Evolutionary conservation across 2,329 filamentous ascomycete genomes (phyloP).

Genomic region (Claviceps sp.): DNA sequence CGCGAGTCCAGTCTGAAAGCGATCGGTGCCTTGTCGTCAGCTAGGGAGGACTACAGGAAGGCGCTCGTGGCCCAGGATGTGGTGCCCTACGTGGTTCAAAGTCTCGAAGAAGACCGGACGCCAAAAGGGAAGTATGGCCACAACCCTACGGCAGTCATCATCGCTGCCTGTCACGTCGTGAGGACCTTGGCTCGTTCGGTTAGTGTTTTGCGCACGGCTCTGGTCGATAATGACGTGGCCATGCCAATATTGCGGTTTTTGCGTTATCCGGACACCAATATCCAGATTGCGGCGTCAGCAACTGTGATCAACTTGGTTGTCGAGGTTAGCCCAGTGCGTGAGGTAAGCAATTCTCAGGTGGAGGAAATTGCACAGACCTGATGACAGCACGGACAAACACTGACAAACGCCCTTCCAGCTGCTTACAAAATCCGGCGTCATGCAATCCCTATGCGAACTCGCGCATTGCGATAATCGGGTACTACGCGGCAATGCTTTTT

Average conservation of each 20-base stretch:
- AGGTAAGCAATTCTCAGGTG: slow-evolving; percentile 39
- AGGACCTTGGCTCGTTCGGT: slow-evolving; percentile 76
- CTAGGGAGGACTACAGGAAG: slow-evolving; percentile 75
- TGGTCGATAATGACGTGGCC: slow-evolving; percentile 76
- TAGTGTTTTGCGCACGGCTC: slow-evolving; percentile 66
- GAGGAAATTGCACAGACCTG: too few species aligned
- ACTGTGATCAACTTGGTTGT: slow-evolving; percentile 75
- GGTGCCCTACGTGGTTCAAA: slow-evolving; percentile 71
- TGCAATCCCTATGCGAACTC: slow-evolving; percentile 69
- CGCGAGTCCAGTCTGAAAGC: slow-evolving; percentile 67
- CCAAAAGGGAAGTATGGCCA: slow-evolving; percentile 36
- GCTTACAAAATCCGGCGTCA: slow-evolving; percentile 59
- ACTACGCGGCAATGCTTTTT: slow-evolving; percentile 72
- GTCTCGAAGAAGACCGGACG: slow-evolving; percentile 30
- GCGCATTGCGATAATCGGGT: slow-evolving; percentile 70
- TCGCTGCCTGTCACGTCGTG: slow-evolving; percentile 73
- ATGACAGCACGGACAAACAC: neutral
- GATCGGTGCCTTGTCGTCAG: slow-evolving; percentile 66
- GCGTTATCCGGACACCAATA: slow-evolving; percentile 58
- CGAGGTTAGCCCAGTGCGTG: slow-evolving; percentile 83
- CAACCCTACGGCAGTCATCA: slow-evolving; percentile 65
- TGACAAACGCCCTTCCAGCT: slow-evolving; percentile 32
- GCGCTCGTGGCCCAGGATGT: slow-evolving; percentile 70
- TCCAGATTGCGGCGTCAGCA: slow-evolving; percentile 76
- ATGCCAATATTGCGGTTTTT: slow-evolving; percentile 65